A percentile compares a stretch with the other conserved stretches of the same genome.
Evolutionary conservation across 805 yeast species (phyloP).

Genomic region (Kuraishia molischiana): DNA sequence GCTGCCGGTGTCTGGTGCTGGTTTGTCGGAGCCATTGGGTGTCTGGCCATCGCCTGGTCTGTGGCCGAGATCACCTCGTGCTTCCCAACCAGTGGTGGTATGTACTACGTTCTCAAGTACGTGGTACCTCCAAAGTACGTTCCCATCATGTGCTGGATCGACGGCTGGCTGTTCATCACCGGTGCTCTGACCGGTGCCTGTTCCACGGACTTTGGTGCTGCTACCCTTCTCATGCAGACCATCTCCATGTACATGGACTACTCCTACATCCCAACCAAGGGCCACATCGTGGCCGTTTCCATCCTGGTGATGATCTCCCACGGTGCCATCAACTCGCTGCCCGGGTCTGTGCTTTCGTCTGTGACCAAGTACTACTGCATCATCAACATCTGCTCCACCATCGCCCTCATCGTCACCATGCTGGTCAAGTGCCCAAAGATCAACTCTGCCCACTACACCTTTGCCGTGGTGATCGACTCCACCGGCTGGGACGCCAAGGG

Average conservation of each 20-base stretch:
- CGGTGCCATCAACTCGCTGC: conserved; percentile 39
- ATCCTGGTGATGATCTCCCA: conserved; percentile 40
- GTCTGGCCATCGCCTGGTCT: conserved; percentile 42
- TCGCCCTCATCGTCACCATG: conserved; percentile 42
- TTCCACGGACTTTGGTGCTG: conserved; percentile 43
- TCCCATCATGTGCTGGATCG: conserved; percentile 44
- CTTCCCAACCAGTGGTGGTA: conserved; percentile 46
- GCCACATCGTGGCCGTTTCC: conserved; percentile 38
- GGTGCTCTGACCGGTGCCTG: conserved; percentile 42
- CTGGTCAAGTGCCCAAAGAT: conserved; percentile 41
- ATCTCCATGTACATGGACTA: conserved; percentile 27
- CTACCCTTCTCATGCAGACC: conserved; percentile 34
- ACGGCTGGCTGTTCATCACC: conserved; percentile 40
- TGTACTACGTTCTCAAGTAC: conserved; percentile 36
- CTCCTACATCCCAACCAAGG: conserved; percentile 29
- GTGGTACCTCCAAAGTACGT: conserved; percentile 39
- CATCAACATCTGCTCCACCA: conserved; percentile 35
- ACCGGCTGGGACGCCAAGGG: conserved; percentile 45
- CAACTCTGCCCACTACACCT: conserved; percentile 35
- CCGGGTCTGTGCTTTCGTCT: conserved; percentile 38
- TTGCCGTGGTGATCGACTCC: conserved; percentile 32
- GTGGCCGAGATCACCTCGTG: conserved; percentile 40
- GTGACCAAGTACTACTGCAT: conserved; percentile 43
- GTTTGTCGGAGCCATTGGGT: conserved; percentile 43
- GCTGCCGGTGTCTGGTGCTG: conserved; percentile 59